Evolutionary conservation across 2,329 filamentous ascomycete genomes (phyloP).

Genomic region (Phyllosticta citrichinensis): DNA sequence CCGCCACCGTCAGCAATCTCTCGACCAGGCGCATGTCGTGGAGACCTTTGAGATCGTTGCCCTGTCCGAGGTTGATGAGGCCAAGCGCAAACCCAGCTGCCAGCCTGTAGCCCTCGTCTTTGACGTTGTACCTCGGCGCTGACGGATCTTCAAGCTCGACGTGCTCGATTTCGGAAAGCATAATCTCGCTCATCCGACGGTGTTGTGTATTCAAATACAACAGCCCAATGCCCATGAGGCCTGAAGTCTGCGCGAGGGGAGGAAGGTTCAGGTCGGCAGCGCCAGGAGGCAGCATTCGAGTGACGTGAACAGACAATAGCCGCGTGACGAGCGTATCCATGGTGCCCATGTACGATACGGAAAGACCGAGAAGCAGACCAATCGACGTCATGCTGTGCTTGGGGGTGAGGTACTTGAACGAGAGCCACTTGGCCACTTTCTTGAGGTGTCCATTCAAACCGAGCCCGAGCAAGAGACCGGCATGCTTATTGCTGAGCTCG

Average conservation of each 20-base stretch:
- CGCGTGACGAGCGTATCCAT: constrained; percentile 96
- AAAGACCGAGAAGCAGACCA: constrained; percentile 81
- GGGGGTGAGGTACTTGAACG: constrained; percentile 97
- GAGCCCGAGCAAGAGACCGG: constrained; percentile 81
- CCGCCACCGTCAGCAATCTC: constrained; percentile 73
- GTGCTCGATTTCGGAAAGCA: constrained; percentile 94
- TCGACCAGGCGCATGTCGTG: constrained; percentile 92
- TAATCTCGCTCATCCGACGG: constrained; percentile 95
- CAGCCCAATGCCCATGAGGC: constrained; percentile 92
- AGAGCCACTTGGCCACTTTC: constrained; percentile 91
- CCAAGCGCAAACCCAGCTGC: constrained; percentile 90
- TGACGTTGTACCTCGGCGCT: constrained; percentile 61
- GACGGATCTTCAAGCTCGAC: constrained; percentile 67
- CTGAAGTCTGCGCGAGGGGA: constrained; percentile 85
- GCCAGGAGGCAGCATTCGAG: constrained; percentile 81
- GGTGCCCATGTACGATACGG: constrained; percentile 87
- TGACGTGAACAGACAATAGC: constrained; percentile 89
- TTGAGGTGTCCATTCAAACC: constrained; percentile 94
- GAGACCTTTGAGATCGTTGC: constrained; percentile 74
- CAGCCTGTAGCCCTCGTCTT: constrained; percentile 92
- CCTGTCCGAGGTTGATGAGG: constrained; percentile 89
- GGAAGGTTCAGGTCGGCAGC: constrained; percentile 92
- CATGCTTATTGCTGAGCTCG: constrained; percentile 91
- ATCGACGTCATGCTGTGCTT: constrained; percentile 99
- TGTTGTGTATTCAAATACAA: constrained; percentile 94